A percentile compares a stretch with the other conserved stretches of the same genome.
These are phyloP conservation scores for Cordyceps pruinosa DNA, from an alignment of 2,329 filamentous ascomycete species.

Conservation along the genomic window DNA sequence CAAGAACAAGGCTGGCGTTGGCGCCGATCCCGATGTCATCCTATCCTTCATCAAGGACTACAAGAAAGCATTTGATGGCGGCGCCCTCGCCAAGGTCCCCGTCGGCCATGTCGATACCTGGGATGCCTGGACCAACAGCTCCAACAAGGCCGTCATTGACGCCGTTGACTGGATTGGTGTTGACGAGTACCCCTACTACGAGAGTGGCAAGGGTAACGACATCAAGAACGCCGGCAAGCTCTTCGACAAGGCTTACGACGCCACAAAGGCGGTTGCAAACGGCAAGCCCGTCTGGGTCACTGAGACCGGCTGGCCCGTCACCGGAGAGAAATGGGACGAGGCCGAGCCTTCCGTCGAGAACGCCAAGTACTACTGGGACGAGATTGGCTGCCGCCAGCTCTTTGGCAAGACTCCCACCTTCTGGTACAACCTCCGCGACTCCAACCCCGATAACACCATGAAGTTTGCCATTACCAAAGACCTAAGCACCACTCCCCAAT, in stretches of 20 bases:
- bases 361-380: conserved; percentile 57
- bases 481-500: conserved; percentile 43
- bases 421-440: conserved; percentile 57
- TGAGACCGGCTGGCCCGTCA: conserved; percentile 59
- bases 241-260: conserved; percentile 45
- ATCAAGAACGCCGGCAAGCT: conserved; percentile 49
- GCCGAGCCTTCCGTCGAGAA: conserved; percentile 50
- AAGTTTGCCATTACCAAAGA: conserved; percentile 52
- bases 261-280: conserved; percentile 37
- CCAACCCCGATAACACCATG: conserved; percentile 51
- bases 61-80: conserved; percentile 47
- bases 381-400: conserved; percentile 53
- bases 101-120: conserved; percentile 65
- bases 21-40: conserved; percentile 51
- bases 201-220: conserved; percentile 46
- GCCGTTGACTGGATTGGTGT: conserved; percentile 59
- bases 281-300: conserved; percentile 54
- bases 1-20: conserved; percentile 53
- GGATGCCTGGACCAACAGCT: conserved; percentile 53
- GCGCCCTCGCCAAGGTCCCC: conserved; percentile 38
- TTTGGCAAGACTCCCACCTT: conserved; percentile 50
- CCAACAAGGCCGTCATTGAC: conserved; percentile 53
- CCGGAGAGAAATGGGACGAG: conserved; percentile 45
- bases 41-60: conserved; percentile 61
- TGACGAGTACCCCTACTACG: conserved; percentile 62